Evolutionary conservation across 2,329 filamentous ascomycete species (phyloP), one percentile per base, ranked within the genome.

Genomic region (Apiospora arundinis): DNA sequence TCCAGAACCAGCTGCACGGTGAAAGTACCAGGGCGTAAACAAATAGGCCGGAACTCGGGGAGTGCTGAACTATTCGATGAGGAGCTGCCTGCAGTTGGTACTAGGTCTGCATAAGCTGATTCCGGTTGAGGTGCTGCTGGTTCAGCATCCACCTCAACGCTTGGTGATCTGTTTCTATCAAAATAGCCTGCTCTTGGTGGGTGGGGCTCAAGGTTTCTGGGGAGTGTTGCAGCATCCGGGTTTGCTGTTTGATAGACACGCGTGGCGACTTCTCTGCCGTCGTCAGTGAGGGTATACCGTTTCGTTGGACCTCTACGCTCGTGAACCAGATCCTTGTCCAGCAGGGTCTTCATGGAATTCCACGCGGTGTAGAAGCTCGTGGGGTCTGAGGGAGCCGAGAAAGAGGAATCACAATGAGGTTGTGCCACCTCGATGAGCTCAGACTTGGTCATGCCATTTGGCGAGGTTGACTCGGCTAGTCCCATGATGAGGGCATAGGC

Each of bases 311-410:
- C 86, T 0, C 92, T 92, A 69, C 89, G 90, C 75, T 93, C 91
- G 71, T 90, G 91, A 0, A 95, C 92, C 4, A 95, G 82, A 71
- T 94, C 92, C 78, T 95, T 94, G 70, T 90, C 86, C 6, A 91
- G 75, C 44, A 96, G 82, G 0, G 92, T 94, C 78, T 93, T 93
- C 87, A 95, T 95, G 1, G 93, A 94, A 76, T 89, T 92, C 93
- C 93, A 96, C 0, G 93, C 93, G 0, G 93, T 95, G 76, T 93
- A 93, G 76, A 89, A 93, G 71, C 91, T 92, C 14, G 86, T 91
- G 0, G 92, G 85, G 70, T 93, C 91, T 52, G 83, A 85, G 0
- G 92, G 91, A 0, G 88, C 89, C 0, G 88, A 92, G 76, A 94
- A 95, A 0, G 92, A 95, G 1, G 91, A 83, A 77, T 95, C 92